These are phyloP conservation scores for Rubia yunnanensis DNA, from an alignment of 257 asterid genomes.

Conservation along the genomic window DNA sequence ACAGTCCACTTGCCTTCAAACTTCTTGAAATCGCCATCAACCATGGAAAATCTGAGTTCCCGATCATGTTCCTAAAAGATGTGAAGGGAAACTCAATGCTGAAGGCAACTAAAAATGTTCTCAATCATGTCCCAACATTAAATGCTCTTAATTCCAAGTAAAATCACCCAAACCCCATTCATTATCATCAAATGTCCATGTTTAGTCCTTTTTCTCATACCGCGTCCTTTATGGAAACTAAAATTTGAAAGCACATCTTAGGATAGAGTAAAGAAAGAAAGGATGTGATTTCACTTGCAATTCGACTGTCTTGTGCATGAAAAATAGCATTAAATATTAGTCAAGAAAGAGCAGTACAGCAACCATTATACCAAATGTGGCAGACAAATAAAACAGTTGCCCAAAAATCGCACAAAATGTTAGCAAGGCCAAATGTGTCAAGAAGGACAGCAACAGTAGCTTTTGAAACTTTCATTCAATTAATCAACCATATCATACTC, in stretches of 20 bases:
- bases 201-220: neutral
- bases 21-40: conserved; percentile 96
- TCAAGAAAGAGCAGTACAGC: neutral
- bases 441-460: neutral
- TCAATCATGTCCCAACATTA: neutral
- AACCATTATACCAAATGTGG: neutral
- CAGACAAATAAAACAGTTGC: neutral
- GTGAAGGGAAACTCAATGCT: neutral
- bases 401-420: neutral
- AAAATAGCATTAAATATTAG: neutral
- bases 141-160: neutral
- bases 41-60: conserved; percentile 83
- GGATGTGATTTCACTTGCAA: neutral
- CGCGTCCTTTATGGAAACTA: neutral
- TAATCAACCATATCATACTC: neutral
- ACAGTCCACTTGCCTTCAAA: conserved; percentile 94
- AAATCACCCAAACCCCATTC: neutral
- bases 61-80: conserved; percentile 49
- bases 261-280: neutral
- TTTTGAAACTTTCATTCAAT: neutral
- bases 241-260: neutral
- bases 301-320: neutral
- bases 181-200: neutral
- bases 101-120: neutral
- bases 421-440: neutral